Conservation (phyloP, 192 early-diverging fungal species). For the Coemansia sp. region DNA sequence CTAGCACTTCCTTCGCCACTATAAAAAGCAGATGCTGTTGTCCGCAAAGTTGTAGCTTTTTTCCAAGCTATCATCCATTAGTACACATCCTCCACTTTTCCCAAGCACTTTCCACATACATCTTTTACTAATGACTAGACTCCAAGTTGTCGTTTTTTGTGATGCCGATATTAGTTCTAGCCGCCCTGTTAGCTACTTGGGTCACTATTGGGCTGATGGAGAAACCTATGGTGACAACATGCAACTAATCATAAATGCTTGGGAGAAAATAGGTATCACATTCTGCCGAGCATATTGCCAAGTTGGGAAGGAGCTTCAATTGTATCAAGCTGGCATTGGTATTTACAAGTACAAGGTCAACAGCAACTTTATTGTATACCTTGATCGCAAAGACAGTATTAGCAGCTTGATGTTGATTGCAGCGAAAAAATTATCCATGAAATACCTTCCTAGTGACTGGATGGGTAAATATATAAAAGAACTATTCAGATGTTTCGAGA, state of each 20-base stretch:
- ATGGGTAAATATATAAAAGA: not conserved
- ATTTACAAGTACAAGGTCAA: no score
- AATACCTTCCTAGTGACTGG: not conserved
- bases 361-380: not conserved
- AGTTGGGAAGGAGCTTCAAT: no score
- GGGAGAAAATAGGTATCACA: not conserved
- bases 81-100: not conserved
- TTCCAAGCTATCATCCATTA: not conserved
- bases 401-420: no score
- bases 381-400: not conserved
- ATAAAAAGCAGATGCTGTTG: no score
- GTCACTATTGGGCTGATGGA: not conserved
- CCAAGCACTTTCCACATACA: not conserved
- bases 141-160: not conserved
- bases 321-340: no score
- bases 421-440: not conserved
- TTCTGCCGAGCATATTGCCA: not conserved
- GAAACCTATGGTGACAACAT: not conserved
- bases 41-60: not conserved
- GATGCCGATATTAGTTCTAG: not conserved
- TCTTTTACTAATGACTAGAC: not conserved
- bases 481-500: not conserved
- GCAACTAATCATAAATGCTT: not conserved
- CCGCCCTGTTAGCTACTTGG: not conserved
- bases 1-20: no score